Conservation (phyloP, 257 asterid species). For the Eustoma russellianum region DNA sequence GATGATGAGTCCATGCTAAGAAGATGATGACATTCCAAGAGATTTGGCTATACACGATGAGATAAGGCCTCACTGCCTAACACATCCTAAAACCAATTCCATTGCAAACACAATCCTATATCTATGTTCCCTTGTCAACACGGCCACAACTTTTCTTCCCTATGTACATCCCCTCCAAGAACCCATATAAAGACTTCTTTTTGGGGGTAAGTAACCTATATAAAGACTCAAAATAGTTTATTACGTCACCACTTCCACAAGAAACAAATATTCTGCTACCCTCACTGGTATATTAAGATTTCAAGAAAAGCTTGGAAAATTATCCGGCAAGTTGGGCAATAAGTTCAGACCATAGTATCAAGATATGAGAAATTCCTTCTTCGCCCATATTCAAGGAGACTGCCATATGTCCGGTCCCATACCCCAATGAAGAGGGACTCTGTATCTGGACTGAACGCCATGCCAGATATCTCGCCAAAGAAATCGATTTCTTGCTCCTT, state of each 20-base stretch:
- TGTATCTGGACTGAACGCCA: conserved; percentile 83
- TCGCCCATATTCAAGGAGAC: conserved; percentile 85
- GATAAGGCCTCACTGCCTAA: not conserved
- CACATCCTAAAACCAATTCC: too few species aligned
- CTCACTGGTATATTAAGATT: conserved; percentile 8
- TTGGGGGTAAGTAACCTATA: too few species aligned
- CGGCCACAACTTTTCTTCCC: conserved; percentile 11
- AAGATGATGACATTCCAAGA: too few species aligned
- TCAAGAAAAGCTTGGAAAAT: conserved; percentile 4
- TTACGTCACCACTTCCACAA: not conserved
- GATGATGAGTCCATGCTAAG: too few species aligned
- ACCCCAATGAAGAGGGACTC: conserved; percentile 84
- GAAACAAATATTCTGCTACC: conserved; percentile 20
- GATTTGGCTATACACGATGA: too few species aligned
- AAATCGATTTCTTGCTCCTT: conserved; percentile 85
- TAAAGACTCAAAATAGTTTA: conserved; percentile 11
- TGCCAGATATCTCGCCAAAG: conserved; percentile 94
- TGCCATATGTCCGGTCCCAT: conserved; percentile 89
- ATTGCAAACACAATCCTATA: conserved; percentile 3
- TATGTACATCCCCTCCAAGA: conserved; percentile 33
- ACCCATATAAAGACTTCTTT: conserved; percentile 20
- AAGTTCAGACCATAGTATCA: conserved; percentile 36
- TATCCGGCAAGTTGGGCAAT: conserved; percentile 6
- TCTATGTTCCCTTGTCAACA: conserved; percentile 1
- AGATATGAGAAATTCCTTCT: conserved; percentile 60